A percentile compares a stretch with the other conserved stretches of the same genome.
Conservation (phyloP, 495 filamentous ascomycete genomes). For the Penicillium steckii region DNA sequence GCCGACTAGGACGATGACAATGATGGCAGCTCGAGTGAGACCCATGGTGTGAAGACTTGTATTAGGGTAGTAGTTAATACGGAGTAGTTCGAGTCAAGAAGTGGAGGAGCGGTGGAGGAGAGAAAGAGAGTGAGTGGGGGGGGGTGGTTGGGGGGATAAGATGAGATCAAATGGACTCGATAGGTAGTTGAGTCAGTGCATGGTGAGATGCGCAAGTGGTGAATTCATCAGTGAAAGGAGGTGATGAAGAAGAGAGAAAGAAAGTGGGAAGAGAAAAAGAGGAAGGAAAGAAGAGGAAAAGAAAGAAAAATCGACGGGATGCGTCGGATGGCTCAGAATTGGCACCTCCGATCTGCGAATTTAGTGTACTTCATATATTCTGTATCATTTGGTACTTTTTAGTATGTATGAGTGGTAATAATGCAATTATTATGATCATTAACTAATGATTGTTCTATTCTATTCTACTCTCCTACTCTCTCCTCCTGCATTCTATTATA, state of each 20-base stretch:
- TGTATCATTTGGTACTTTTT: too few species aligned
- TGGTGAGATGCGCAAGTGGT: background rate
- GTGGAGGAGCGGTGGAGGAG: background rate
- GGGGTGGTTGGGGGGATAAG: background rate
- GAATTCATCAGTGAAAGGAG: too few species aligned
- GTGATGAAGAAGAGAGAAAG: background rate
- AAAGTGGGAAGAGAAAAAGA: too few species aligned
- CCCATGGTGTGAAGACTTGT: slow-evolving; percentile 18
- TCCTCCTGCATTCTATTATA: too few species aligned
- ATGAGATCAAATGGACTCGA: background rate
- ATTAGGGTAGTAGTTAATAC: too few species aligned
- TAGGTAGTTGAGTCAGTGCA: slow-evolving; percentile 17
- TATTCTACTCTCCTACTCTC: too few species aligned
- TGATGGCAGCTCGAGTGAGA: slow-evolving; percentile 34
- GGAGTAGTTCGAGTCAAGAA: background rate
- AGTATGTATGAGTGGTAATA: too few species aligned
- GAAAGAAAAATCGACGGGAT: background rate
- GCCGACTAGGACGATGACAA: slow-evolving; percentile 43
- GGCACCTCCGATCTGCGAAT: too few species aligned
- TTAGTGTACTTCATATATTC: too few species aligned
- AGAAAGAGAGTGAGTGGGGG: background rate
- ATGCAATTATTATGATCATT: too few species aligned
- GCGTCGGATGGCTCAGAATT: too few species aligned
- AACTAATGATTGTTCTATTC: too few species aligned
- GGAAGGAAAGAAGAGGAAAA: background rate